Evolutionary conservation across 169 alveolate species (phyloP).

Genomic region (Neospora caninum): DNA sequence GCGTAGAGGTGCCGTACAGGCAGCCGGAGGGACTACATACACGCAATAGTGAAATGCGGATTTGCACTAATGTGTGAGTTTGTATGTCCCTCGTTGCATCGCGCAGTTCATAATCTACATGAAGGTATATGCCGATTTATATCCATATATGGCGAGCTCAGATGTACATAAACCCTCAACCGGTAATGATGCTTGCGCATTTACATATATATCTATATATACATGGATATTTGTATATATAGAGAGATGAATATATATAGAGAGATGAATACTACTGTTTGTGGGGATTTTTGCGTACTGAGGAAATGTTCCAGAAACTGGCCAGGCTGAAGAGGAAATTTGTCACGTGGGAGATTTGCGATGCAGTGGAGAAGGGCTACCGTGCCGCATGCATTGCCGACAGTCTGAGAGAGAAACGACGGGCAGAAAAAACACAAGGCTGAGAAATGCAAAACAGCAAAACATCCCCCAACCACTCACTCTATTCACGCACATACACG

Average conservation of each 20-base stretch:
- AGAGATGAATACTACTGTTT: background rate
- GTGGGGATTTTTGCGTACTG: background rate
- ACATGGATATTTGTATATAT: background rate
- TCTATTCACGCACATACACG: background rate
- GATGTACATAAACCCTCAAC: too few relatives aligned
- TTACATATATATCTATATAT: background rate
- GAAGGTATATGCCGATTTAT: too few relatives aligned
- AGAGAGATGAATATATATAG: background rate
- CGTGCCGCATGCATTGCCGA: constrained; percentile 57
- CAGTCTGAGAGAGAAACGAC: constrained; percentile 21
- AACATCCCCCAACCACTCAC: background rate
- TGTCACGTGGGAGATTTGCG: constrained; percentile 37
- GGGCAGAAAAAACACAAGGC: background rate
- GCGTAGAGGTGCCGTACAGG: too few relatives aligned
- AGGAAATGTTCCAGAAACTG: constrained; percentile 41
- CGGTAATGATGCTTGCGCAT: background rate
- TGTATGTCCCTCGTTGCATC: too few relatives aligned
- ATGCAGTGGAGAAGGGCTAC: constrained; percentile 58
- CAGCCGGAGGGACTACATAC: too few relatives aligned
- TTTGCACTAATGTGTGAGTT: too few relatives aligned
- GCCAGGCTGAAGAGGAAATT: constrained; percentile 43
- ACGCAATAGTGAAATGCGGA: too few relatives aligned
- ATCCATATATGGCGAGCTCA: too few relatives aligned
- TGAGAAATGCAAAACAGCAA: background rate
- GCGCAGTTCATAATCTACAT: too few relatives aligned